Evolutionary conservation across 208 protist genomes (phyloP).

Genomic region (Acanthamoeba sp.): DNA sequence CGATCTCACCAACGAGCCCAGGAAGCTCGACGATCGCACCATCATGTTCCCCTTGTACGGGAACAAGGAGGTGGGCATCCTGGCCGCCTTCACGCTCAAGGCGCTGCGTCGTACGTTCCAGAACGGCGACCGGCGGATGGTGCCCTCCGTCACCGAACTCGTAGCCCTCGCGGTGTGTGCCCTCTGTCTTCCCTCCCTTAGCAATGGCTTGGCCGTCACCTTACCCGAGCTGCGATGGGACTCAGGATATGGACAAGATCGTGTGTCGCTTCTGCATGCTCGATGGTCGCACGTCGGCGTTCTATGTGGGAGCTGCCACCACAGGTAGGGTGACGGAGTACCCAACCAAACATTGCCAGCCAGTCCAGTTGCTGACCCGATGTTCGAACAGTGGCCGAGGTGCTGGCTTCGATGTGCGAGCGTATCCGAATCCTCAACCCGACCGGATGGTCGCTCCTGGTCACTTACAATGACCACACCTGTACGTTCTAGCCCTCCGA

Average conservation of each 20-base stretch:
- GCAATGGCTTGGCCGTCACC: background rate
- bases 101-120: constrained; percentile 8
- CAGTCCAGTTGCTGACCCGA: background rate
- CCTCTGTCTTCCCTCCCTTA: background rate
- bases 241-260: constrained; percentile 2
- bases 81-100: constrained; percentile 4
- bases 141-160: constrained; percentile 23
- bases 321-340: background rate
- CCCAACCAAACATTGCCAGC: no score
- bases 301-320: background rate
- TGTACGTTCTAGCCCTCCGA: background rate
- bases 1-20: background rate
- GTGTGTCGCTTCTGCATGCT: constrained; percentile 10
- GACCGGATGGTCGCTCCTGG: background rate
- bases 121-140: constrained; percentile 28
- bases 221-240: no score
- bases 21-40: background rate
- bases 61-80: background rate
- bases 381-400: background rate
- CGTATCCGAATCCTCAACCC: background rate
- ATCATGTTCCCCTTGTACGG: background rate
- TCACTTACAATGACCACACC: constrained; percentile 9
- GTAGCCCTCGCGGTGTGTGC: background rate
- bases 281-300: background rate
- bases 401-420: background rate